These are phyloP conservation scores for Pyrenopolyporus hunteri DNA, from an alignment of 495 filamentous ascomycete genomes.

Conservation along the genomic window DNA sequence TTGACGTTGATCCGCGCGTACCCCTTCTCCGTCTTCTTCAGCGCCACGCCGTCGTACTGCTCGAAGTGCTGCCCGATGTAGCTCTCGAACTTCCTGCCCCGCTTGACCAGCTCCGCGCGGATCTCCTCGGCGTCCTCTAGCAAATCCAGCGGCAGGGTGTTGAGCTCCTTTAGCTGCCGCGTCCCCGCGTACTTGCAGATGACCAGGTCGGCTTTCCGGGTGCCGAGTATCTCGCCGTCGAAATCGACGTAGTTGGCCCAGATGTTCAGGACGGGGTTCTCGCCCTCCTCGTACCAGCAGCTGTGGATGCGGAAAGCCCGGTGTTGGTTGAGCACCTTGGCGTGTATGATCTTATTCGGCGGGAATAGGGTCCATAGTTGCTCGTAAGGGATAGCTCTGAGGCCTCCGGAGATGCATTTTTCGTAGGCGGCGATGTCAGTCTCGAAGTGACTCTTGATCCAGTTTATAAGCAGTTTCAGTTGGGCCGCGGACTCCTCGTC, in stretches of 20 bases:
- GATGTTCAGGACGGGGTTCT: conserved; percentile 20
- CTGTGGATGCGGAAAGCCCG: conserved; percentile 41
- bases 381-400: conserved; percentile 44
- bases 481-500: conserved; percentile 40
- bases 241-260: conserved; percentile 40
- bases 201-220: conserved; percentile 19
- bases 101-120: conserved; percentile 31
- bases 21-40: conserved; percentile 35
- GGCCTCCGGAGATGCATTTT: conserved; percentile 29
- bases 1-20: conserved; percentile 36
- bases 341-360: conserved; percentile 36
- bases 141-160: conserved; percentile 38
- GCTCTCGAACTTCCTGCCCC: conserved; percentile 44
- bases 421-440: conserved; percentile 43
- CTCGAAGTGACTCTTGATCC: conserved; percentile 46
- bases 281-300: conserved; percentile 31
- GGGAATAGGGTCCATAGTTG: conserved; percentile 48
- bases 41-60: conserved; percentile 41
- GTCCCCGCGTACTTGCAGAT: conserved; percentile 40
- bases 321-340: conserved; percentile 35
- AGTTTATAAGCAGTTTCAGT: conserved; percentile 41
- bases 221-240: conserved; percentile 44
- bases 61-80: conserved; percentile 41
- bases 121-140: conserved; percentile 31
- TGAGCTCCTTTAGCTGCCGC: conserved; percentile 38